Base-by-base conservation (phyloP, 1,284 basidiomycete genomes). In the Fomitiporia mediterranea region DNA sequence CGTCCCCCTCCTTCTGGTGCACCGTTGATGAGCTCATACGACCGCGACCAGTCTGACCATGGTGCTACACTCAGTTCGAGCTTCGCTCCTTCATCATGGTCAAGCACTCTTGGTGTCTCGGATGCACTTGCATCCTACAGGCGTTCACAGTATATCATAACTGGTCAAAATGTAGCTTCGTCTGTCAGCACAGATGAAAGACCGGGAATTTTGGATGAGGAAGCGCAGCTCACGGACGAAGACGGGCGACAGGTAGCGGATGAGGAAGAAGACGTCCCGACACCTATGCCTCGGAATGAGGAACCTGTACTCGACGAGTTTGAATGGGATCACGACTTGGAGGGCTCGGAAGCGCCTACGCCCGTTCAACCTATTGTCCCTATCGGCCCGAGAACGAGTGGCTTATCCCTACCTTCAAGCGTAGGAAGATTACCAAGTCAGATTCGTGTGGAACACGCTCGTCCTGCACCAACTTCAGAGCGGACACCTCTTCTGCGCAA, bases 131-230 rank as follows among this genome's bases (percentile, higher is more conserved):
- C 71, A 47, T 73, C 78, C 37, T 80, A 87, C 66, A 79, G 79
- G 51, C 79, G 84, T 38, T 70, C 82, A 2, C 82, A 85, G 65
- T 82, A 79, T 62, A 76, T 86, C 5, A 73, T 79, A 32, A 80
- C 81, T 27, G 81, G 78, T 51, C 81, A 83, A 11, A 75, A 76
- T 46, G 76, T 84, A 11, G 77, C 71, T n/a, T 67, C 76, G 25
- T 74, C 78, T 5, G 66, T 73, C 15, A 60, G 38, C 23, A 57
- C 74, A 75, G n/a, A 76, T 76, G 32, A 64, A 67, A 15, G 70
- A 68, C 11, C 73, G 71, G 54, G 61, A 65, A 48, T 67, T 60
- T 62, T 65, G 35, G 69, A 72, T 38, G 73, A 76, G 35, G 70
- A 71, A 23, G 71, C 71, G 52, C 59, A 62, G 15, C 40, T 35